phyloP scores from a whole-genome alignment of 2,329 filamentous ascomycete species.

The Amesomyces nigricolor region DNA sequence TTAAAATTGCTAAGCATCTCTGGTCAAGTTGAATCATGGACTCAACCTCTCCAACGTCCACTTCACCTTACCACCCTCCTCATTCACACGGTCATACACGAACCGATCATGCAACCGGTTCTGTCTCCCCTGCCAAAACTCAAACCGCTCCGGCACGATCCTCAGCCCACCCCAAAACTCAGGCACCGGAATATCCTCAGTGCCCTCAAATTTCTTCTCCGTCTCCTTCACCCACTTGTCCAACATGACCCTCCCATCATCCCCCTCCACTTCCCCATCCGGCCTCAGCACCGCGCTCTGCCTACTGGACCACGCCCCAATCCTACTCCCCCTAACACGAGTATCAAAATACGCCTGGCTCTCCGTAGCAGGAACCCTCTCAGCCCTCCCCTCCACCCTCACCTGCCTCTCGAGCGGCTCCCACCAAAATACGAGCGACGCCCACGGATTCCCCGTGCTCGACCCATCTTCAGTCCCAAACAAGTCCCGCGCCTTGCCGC shows the following conservation, averaged over 20 bases:
- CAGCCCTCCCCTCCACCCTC: slow-evolving; percentile 72
- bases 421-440: slow-evolving; percentile 89
- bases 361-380: slow-evolving; percentile 63
- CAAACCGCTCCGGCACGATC: slow-evolving; percentile 76
- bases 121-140: slow-evolving; percentile 94
- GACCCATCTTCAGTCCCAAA: slow-evolving; percentile 29
- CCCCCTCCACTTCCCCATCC: slow-evolving; percentile 33
- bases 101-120: slow-evolving; percentile 93
- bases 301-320: slow-evolving; percentile 89
- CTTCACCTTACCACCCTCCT: slow-evolving; percentile 39
- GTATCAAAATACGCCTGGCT: slow-evolving; percentile 64
- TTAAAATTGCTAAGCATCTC: neutral
- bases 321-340: slow-evolving; percentile 68
- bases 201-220: slow-evolving; percentile 67
- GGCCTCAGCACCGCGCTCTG: slow-evolving; percentile 72
- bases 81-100: slow-evolving; percentile 62
- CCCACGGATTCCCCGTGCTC: slow-evolving; percentile 60
- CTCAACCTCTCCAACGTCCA: slow-evolving; percentile 72
- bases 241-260: slow-evolving; percentile 67
- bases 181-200: slow-evolving; percentile 80
- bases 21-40: slow-evolving; percentile 42
- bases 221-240: slow-evolving; percentile 72
- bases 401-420: slow-evolving; percentile 80
- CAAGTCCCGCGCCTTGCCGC: slow-evolving; percentile 62
- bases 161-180: slow-evolving; percentile 92